phyloP scores from a whole-genome alignment of 78 protist species.

The Tieghemostelium lacteum region DNA sequence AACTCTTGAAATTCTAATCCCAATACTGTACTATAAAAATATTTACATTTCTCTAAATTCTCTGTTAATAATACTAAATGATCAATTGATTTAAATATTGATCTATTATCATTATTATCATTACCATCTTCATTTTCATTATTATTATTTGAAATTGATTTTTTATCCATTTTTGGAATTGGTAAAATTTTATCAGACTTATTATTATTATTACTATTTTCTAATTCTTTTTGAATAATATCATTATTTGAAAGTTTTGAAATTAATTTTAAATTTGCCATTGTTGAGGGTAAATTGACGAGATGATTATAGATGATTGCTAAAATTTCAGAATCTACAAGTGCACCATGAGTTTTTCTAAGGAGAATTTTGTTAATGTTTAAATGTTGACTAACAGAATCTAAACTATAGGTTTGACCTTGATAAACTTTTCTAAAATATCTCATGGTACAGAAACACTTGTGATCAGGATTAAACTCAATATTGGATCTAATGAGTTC shows the following conservation, averaged over 20 bases:
- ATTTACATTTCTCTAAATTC: constrained; percentile 1
- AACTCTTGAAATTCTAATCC: constrained; percentile 25
- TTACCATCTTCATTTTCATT: background rate
- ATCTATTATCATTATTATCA: background rate
- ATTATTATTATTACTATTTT: too few relatives aligned
- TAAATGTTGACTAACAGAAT: constrained; percentile 43
- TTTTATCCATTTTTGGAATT: too few relatives aligned
- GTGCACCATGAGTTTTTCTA: constrained; percentile 72
- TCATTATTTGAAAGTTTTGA: background rate
- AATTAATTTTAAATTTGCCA: background rate
- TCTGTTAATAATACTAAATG: constrained; percentile 42
- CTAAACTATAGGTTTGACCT: constrained; percentile 29
- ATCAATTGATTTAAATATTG: constrained; percentile 23
- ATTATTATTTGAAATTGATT: background rate
- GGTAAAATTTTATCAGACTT: too few relatives aligned
- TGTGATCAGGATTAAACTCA: constrained; percentile 19
- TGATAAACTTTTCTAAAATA: constrained; percentile 45
- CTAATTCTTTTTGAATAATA: background rate
- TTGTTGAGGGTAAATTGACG: constrained; percentile 6
- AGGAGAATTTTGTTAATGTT: constrained; percentile 42
- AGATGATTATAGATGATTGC: constrained; percentile 62
- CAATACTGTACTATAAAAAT: constrained; percentile 19
- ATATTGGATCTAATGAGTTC: constrained; percentile 38
- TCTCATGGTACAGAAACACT: constrained; percentile 78
- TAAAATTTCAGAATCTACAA: constrained; percentile 69